Evolutionary conservation across 352 stramenopile genomes (phyloP).

Genomic region (Pythium scleroteichum): DNA sequence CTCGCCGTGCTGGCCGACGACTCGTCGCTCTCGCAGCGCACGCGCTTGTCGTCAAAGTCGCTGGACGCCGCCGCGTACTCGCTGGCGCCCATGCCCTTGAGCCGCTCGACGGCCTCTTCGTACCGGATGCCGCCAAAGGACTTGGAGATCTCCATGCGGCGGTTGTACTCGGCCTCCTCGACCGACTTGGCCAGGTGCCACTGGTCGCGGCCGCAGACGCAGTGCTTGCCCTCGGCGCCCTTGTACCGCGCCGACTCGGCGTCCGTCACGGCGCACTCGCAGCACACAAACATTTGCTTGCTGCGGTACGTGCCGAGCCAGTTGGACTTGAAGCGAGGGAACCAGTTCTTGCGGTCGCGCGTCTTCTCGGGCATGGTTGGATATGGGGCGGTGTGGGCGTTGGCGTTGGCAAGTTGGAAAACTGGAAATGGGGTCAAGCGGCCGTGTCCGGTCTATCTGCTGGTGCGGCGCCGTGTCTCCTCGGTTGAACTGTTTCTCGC

Average conservation of each 20-base stretch:
- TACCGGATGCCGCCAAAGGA: slow-evolving; percentile 79
- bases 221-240: slow-evolving; percentile 81
- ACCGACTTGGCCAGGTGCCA: slow-evolving; percentile 83
- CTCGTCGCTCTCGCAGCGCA: slow-evolving; percentile 43
- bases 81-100: slow-evolving; percentile 59
- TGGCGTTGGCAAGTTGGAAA: slow-evolving; percentile 20
- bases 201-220: slow-evolving; percentile 74
- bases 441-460: slow-evolving; percentile 6
- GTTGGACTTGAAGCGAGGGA: slow-evolving; percentile 88
- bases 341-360: slow-evolving; percentile 85
- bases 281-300: slow-evolving; percentile 87
- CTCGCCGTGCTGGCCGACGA: slow-evolving; percentile 24
- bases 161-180: slow-evolving; percentile 83
- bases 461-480: slow-evolving; percentile 17
- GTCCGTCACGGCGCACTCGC: slow-evolving; percentile 71
- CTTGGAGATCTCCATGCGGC: slow-evolving; percentile 84
- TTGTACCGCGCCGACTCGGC: slow-evolving; percentile 60
- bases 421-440: not conserved
- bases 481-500: slow-evolving; percentile 21
- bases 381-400: not conserved
- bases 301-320: slow-evolving; percentile 85
- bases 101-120: slow-evolving; percentile 69
- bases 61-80: slow-evolving; percentile 30
- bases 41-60: slow-evolving; percentile 47
- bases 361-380: slow-evolving; percentile 72